A percentile compares a stretch with the other conserved stretches of the same genome.
Evolutionary conservation across 2,329 filamentous ascomycete genomes (phyloP).

Genomic region (Pestalotiopsis sp.): DNA sequence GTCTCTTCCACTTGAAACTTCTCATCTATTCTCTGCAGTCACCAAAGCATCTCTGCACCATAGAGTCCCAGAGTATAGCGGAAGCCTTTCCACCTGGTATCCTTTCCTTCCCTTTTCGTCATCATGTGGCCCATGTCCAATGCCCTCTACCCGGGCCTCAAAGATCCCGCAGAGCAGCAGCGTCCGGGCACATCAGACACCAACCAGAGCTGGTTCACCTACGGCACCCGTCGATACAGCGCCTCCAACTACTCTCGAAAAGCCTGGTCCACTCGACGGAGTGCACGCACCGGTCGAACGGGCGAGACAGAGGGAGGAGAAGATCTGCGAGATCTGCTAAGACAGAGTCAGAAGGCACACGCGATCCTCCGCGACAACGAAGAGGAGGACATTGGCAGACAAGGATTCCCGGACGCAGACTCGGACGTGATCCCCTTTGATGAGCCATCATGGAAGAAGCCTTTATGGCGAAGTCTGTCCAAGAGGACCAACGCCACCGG

Average conservation of each 20-base stretch:
- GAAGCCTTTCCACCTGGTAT: neutral
- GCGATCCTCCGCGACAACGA: neutral
- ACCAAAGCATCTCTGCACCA: neutral
- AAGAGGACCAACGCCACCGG: constrained; percentile 1
- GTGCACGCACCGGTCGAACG: neutral
- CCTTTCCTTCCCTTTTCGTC: neutral
- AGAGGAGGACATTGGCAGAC: neutral
- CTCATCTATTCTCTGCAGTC: neutral
- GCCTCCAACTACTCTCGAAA: constrained; percentile 6
- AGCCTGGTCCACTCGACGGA: neutral
- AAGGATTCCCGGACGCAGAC: neutral
- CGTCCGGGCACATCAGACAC: constrained; percentile 5
- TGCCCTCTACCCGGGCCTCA: constrained; percentile 12
- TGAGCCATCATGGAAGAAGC: constrained; percentile 1
- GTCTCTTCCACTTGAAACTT: neutral
- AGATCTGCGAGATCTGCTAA: neutral
- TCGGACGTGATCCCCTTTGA: neutral
- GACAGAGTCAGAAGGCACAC: neutral
- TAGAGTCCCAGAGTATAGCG: neutral
- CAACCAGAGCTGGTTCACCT: constrained; percentile 2
- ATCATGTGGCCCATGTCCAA: constrained; percentile 12
- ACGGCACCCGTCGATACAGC: constrained; percentile 3
- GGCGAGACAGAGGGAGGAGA: constrained; percentile 4
- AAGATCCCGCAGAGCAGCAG: neutral
- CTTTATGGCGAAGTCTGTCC: neutral